Conservation (phyloP, 1,284 basidiomycete genomes). For the Irpex rosettiformis region DNA sequence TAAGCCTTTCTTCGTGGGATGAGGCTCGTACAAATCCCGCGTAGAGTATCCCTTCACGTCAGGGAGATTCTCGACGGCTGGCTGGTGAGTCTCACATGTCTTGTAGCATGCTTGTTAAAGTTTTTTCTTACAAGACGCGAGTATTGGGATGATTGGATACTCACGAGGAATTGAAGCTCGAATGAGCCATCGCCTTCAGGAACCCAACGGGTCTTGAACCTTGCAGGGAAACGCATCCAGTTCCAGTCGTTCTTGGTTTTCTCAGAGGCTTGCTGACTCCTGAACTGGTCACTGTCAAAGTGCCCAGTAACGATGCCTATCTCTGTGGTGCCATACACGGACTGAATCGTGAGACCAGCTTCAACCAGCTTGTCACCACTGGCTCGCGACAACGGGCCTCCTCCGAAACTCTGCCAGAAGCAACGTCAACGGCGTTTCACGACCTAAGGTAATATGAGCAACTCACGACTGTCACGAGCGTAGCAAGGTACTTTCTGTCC, state of each 20-base stretch:
- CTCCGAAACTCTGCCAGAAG: constrained; percentile 21
- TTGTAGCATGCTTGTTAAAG: neutral
- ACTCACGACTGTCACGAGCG: constrained; percentile 16
- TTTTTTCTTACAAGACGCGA: neutral
- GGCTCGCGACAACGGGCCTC: constrained; percentile 26
- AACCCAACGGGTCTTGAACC: constrained; percentile 28
- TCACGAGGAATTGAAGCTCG: constrained; percentile 36
- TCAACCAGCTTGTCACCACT: constrained; percentile 25
- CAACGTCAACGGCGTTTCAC: neutral
- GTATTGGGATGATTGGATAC: no score
- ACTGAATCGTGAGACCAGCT: constrained; percentile 22
- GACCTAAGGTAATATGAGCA: no score
- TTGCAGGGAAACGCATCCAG: constrained; percentile 24
- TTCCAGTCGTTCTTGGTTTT: constrained; percentile 25
- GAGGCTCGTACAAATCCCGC: constrained; percentile 14
- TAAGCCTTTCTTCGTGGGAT: constrained; percentile 17
- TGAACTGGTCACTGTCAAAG: constrained; percentile 12
- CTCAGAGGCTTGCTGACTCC: neutral
- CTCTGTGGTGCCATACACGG: constrained; percentile 21
- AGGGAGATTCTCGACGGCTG: constrained; percentile 16
- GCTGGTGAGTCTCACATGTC: constrained; percentile 17
- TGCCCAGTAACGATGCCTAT: constrained; percentile 11
- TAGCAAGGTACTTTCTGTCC: constrained; percentile 13
- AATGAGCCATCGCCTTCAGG: constrained; percentile 38
- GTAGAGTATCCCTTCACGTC: constrained; percentile 17